Evolutionary conservation across 2,329 filamentous ascomycete species (phyloP).

Genomic region (Sporothrix schenckii): DNA sequence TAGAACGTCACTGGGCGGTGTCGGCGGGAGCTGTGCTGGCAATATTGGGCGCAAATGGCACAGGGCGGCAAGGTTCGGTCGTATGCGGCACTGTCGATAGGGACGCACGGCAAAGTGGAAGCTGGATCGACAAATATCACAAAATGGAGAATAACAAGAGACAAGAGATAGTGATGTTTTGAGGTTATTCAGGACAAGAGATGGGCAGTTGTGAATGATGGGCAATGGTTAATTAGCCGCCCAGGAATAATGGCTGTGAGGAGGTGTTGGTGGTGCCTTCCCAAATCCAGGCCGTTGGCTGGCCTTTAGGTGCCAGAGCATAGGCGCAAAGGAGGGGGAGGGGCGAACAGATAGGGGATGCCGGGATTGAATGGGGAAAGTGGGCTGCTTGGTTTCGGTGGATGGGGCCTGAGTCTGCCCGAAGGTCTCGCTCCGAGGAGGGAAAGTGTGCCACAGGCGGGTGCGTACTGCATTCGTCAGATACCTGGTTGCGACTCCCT

Average conservation of each 20-base stretch:
- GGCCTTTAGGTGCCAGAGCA: not conserved
- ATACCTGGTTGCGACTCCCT: slow-evolving; percentile 1
- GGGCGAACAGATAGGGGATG: not conserved
- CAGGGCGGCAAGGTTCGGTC: slow-evolving; percentile 24
- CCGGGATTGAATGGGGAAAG: slow-evolving; percentile 23
- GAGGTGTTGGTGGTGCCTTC: slow-evolving; percentile 24
- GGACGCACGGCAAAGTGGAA: not conserved
- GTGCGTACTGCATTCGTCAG: slow-evolving; percentile 20
- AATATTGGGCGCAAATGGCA: slow-evolving; percentile 30
- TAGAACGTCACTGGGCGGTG: slow-evolving; percentile 21
- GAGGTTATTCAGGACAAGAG: slow-evolving; percentile 3
- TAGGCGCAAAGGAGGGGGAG: slow-evolving; percentile 27
- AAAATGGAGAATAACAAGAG: not conserved
- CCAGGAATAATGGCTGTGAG: slow-evolving; percentile 7
- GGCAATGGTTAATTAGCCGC: slow-evolving; percentile 25
- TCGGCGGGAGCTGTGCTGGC: slow-evolving; percentile 27
- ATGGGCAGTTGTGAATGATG: slow-evolving; percentile 15
- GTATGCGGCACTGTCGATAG: not conserved
- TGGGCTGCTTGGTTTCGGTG: slow-evolving; percentile 19
- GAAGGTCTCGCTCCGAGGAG: slow-evolving; percentile 12
- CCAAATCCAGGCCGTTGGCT: not conserved
- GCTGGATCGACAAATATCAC: not conserved
- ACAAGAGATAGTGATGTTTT: not conserved
- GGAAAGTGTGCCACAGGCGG: slow-evolving; percentile 18
- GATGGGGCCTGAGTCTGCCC: not conserved